Conservation (phyloP, 2,329 filamentous ascomycete genomes). For the Sporothrix inflata region DNA sequence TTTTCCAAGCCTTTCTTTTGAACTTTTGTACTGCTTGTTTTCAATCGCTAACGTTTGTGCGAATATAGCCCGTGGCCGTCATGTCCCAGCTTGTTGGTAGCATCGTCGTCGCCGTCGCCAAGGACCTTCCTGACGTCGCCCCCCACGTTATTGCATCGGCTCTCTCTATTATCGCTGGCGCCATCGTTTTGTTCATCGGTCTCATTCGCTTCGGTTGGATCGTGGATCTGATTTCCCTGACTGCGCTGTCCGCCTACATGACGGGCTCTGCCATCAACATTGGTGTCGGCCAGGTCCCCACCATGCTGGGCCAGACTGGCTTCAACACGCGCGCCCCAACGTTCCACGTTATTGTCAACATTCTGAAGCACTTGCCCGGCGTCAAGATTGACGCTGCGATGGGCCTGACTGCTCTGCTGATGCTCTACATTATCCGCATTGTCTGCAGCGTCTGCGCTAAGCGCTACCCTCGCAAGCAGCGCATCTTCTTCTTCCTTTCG, state of each 20-base stretch:
- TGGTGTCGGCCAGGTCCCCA: slow-evolving; percentile 77
- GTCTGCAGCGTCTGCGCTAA: slow-evolving; percentile 67
- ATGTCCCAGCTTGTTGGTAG: slow-evolving; percentile 90
- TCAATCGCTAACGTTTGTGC: neutral
- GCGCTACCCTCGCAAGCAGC: slow-evolving; percentile 69
- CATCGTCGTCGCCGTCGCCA: slow-evolving; percentile 68
- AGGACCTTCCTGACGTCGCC: slow-evolving; percentile 59
- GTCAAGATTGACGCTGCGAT: slow-evolving; percentile 80
- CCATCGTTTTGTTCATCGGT: slow-evolving; percentile 77
- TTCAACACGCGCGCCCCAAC: slow-evolving; percentile 69
- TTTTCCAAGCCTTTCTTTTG: slow-evolving; percentile 33
- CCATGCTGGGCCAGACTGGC: slow-evolving; percentile 75
- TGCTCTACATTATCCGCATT: slow-evolving; percentile 76
- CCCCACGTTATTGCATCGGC: slow-evolving; percentile 74
- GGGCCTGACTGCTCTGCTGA: slow-evolving; percentile 76
- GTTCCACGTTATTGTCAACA: slow-evolving; percentile 83
- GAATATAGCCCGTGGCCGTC: slow-evolving; percentile 72
- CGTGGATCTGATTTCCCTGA: slow-evolving; percentile 88
- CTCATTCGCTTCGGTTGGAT: slow-evolving; percentile 83
- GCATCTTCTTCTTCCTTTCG: slow-evolving; percentile 84
- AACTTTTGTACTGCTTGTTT: neutral
- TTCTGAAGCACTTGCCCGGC: slow-evolving; percentile 69
- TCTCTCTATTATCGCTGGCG: slow-evolving; percentile 76
- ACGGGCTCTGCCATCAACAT: slow-evolving; percentile 94
- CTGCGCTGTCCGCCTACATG: slow-evolving; percentile 93